Evolutionary conservation across 768 basidiomycete genomes (phyloP), one percentile per base, ranked within the genome.

Genomic region (Hypholoma fasciculare): DNA sequence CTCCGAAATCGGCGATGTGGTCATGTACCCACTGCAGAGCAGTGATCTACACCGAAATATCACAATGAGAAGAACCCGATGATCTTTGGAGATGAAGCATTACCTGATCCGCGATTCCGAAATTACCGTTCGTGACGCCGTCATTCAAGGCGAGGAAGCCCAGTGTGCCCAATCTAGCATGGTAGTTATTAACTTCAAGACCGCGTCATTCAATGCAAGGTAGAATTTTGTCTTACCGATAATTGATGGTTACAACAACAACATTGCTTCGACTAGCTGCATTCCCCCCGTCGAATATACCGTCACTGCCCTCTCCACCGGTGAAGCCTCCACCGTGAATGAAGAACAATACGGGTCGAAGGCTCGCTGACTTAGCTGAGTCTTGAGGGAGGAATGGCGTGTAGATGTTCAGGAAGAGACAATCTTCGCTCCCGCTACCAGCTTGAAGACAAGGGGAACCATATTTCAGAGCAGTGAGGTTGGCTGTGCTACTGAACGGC

Each of bases 1-100:
- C 85, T 38, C 84, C 83, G 61, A 86, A 86, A n/a, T 76, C 73
- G 1, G 69, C 67, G 57, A 86, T 85, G 52, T 86, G 75, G 39
- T 75, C 66, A 26, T 80, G 77, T 0, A 86, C 79, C 76, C 76
- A 78, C 57, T 74, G 67, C 14, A 78, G 67, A 26, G 76, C 75
- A 7, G 69, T 77, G 61, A 62, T 69, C 76, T 60, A 61, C 38
- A 9, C 30, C 30, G 30, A 34, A 34, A 34, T 34, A 4, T 9
- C 9, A 6, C 30, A 34, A 34, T 34, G 30, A 34, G 30, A 34
- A 34, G 30, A 7, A 34, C 30, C 30, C 30, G 30, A 34, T 34
- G 6, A 34, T 34, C 30, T 43, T 1, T 52, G 49, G 13, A 72
- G 69, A 19, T 34, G 30, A 34, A 3, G 30, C 6, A 67, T 44